Conservation (phyloP, 2,329 filamentous ascomycete species). For the Cordyceps pruinosa region DNA sequence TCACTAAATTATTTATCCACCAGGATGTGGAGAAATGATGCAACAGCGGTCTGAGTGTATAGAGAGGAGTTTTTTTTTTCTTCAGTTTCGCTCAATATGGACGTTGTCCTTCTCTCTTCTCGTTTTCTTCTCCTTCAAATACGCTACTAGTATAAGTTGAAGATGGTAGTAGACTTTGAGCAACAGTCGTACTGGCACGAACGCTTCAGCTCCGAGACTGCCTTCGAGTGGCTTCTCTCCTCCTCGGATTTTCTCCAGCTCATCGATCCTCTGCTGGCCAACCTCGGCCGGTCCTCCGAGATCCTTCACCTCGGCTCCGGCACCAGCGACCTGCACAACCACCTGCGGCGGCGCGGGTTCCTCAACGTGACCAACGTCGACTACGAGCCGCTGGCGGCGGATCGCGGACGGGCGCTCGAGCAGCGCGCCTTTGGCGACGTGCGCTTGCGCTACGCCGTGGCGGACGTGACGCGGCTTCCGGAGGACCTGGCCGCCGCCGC, state of each 20-base stretch:
- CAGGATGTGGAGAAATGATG: too few species aligned
- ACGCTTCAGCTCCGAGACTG: conserved; percentile 37
- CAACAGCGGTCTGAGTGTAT: too few species aligned
- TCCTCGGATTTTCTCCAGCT: conserved; percentile 35
- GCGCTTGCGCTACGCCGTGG: conserved; percentile 35
- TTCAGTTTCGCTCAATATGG: too few species aligned
- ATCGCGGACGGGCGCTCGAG: conserved; percentile 36
- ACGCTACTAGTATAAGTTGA: too few species aligned
- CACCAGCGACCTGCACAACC: conserved; percentile 43
- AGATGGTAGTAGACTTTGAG: conserved; percentile 34
- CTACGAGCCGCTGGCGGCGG: conserved; percentile 41
- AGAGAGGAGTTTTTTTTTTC: too few species aligned
- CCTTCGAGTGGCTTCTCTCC: conserved; percentile 42
- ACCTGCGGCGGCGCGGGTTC: conserved; percentile 37
- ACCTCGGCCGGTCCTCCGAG: conserved; percentile 20
- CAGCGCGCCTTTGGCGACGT: conserved; percentile 36
- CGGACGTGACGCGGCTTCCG: conserved; percentile 36
- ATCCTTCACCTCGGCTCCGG: conserved; percentile 43
- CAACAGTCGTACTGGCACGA: conserved; percentile 44
- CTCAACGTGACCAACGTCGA: conserved; percentile 41
- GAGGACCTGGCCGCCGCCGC: conserved; percentile 10
- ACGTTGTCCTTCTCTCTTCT: too few species aligned
- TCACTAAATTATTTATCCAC: too few species aligned
- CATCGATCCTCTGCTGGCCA: conserved; percentile 31
- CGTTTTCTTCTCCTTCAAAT: too few species aligned